These are phyloP conservation scores for Lepidium sativum DNA, from an alignment of 345 rosid genomes.

Conservation along the genomic window DNA sequence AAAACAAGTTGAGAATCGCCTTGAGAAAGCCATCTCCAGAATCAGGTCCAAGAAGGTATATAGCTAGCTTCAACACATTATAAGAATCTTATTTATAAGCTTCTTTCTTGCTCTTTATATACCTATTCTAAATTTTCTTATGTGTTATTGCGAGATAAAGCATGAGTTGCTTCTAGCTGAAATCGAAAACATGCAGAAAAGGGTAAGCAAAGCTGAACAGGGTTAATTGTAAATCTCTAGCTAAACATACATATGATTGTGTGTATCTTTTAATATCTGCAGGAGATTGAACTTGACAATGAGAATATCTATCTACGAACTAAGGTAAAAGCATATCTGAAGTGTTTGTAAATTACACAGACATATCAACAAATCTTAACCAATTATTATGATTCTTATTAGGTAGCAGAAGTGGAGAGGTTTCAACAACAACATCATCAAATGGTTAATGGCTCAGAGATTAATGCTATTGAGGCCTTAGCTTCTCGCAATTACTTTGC, in stretches of 20 bases:
- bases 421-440: conserved; percentile 51
- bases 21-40: conserved; percentile 85
- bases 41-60: conserved; percentile 95
- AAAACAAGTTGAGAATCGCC: conserved; percentile 90
- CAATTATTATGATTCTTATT: not conserved
- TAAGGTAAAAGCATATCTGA: conserved; percentile 37
- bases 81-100: not conserved
- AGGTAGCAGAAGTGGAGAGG: conserved; percentile 91
- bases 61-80: not conserved
- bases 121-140: not conserved
- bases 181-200: conserved; percentile 83
- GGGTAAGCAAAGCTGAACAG: conserved; percentile 36
- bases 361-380: not conserved
- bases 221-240: not conserved
- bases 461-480: conserved; percentile 69
- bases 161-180: conserved; percentile 92
- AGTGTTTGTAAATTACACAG: not conserved
- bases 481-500: conserved; percentile 84
- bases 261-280: not conserved
- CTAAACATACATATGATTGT: not conserved
- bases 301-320: conserved; percentile 73
- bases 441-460: conserved; percentile 65
- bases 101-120: not conserved
- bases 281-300: conserved; percentile 92
- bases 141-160: conserved; percentile 36